Evolutionary conservation across 2,329 filamentous ascomycete species (phyloP).

Genomic region (Colletotrichum euphorbiae): DNA sequence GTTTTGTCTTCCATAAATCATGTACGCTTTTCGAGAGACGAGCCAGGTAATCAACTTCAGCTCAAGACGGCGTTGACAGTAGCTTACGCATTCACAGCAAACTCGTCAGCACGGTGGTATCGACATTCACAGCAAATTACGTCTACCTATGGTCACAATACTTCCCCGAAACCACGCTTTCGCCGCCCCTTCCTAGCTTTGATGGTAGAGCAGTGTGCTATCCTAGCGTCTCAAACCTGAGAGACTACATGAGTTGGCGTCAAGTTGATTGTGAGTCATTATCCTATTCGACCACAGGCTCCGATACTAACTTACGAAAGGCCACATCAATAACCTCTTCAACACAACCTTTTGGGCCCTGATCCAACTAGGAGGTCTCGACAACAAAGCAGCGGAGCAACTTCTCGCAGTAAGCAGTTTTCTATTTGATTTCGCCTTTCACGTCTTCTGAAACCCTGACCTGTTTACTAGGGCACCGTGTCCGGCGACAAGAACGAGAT

Average conservation of each 20-base stretch:
- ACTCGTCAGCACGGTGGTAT: slow-evolving; percentile 89
- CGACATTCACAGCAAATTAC: slow-evolving; percentile 94
- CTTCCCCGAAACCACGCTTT: slow-evolving; percentile 78
- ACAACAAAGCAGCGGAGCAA: slow-evolving; percentile 82
- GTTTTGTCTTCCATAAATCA: slow-evolving; percentile 89
- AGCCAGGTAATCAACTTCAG: slow-evolving; percentile 67
- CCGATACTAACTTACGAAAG: slow-evolving; percentile 55
- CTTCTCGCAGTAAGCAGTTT: slow-evolving; percentile 73
- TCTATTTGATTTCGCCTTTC: background rate
- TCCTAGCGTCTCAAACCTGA: slow-evolving; percentile 81
- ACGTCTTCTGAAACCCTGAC: background rate
- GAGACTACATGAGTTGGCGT: slow-evolving; percentile 97
- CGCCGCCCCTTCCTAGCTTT: slow-evolving; percentile 85
- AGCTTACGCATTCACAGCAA: slow-evolving; percentile 69
- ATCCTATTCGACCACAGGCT: background rate
- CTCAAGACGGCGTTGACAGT: background rate
- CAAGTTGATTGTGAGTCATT: slow-evolving; percentile 86
- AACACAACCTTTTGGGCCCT: slow-evolving; percentile 97
- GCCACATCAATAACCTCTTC: slow-evolving; percentile 98
- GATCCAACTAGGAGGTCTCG: slow-evolving; percentile 81
- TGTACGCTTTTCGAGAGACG: slow-evolving; percentile 88
- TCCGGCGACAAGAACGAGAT: slow-evolving; percentile 96
- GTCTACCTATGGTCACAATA: slow-evolving; percentile 81
- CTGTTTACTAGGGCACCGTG: slow-evolving; percentile 74
- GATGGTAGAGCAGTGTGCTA: slow-evolving; percentile 94